Evolutionary conservation across 306 rosid genomes (phyloP).

Genomic region (Castanospermum australe): DNA sequence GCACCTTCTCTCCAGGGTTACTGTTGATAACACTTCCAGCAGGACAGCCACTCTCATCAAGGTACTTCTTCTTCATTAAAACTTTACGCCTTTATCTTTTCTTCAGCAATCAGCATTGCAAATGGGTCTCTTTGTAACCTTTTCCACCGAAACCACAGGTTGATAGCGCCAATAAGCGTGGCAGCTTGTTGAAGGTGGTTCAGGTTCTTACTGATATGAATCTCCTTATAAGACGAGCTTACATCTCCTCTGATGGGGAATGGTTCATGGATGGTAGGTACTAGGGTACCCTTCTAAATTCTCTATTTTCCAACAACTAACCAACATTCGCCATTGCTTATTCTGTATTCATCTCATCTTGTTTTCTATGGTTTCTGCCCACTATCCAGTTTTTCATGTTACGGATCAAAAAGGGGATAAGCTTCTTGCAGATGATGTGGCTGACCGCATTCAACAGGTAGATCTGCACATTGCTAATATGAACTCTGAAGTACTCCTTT

Average conservation of each 20-base stretch:
- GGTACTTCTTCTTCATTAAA: too few relatives aligned
- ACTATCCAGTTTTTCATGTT: constrained; percentile 75
- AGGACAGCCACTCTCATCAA: constrained; percentile 70
- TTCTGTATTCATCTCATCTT: not conserved
- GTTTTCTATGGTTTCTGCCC: not conserved
- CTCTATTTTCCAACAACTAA: not conserved
- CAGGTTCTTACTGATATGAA: constrained; percentile 91
- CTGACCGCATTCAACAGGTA: constrained; percentile 95
- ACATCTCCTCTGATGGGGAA: constrained; percentile 95
- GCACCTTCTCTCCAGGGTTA: too few relatives aligned
- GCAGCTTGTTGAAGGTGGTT: constrained; percentile 90
- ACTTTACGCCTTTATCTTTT: too few relatives aligned
- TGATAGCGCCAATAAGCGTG: constrained; percentile 91
- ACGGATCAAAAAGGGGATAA: constrained; percentile 86
- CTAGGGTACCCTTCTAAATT: constrained; percentile 21
- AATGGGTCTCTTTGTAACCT: constrained; percentile 11
- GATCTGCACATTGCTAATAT: too few relatives aligned
- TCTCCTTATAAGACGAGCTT: constrained; percentile 80
- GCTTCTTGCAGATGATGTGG: constrained; percentile 66
- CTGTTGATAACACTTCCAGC: constrained; percentile 80
- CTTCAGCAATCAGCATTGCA: too few relatives aligned
- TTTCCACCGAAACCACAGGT: constrained; percentile 54
- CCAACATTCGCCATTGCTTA: not conserved
- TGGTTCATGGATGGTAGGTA: constrained; percentile 99
- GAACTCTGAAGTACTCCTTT: too few relatives aligned